These are phyloP conservation scores for Debaryomyces psychrophilus DNA, from an alignment of 1,139 yeast species.

Conservation along the genomic window DNA sequence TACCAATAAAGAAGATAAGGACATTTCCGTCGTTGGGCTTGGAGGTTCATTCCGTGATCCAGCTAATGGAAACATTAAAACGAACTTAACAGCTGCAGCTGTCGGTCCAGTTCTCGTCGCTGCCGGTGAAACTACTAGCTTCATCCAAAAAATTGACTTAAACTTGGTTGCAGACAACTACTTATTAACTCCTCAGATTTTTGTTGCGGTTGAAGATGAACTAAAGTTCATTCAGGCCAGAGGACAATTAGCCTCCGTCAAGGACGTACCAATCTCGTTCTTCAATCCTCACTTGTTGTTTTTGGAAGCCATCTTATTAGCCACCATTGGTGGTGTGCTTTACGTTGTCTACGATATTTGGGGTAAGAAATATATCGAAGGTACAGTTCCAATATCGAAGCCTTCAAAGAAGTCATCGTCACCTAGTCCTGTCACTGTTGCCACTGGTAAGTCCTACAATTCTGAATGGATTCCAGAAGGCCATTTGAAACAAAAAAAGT, in stretches of 20 bases:
- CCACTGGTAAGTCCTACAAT: conserved; percentile 35
- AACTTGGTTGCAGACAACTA: conserved; percentile 62
- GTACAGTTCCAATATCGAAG: conserved; percentile 41
- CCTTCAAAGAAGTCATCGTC: conserved; percentile 26
- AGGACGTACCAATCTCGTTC: conserved; percentile 68
- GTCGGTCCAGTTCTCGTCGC: conserved; percentile 63
- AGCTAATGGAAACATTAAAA: conserved; percentile 49
- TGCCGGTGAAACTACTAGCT: conserved; percentile 50
- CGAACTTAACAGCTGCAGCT: conserved; percentile 66
- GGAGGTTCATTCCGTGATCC: conserved; percentile 73
- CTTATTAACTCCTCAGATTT: conserved; percentile 62
- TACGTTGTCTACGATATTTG: conserved; percentile 51
- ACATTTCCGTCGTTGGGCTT: conserved; percentile 63
- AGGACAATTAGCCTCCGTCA: conserved; percentile 58
- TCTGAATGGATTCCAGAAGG: conserved; percentile 42
- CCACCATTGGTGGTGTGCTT: conserved; percentile 52
- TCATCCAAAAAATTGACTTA: conserved; percentile 59
- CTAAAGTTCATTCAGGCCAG: conserved; percentile 61
- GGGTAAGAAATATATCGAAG: conserved; percentile 45
- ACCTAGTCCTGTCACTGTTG: conserved; percentile 31
- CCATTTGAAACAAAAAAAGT: conserved; percentile 34
- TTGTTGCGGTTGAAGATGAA: conserved; percentile 53
- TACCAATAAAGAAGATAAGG: conserved; percentile 57
- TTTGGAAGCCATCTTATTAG: conserved; percentile 57
- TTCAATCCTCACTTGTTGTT: conserved; percentile 74